Evolutionary conservation across 805 yeast genomes (phyloP).

Genomic region (Candida sanyiensis): DNA sequence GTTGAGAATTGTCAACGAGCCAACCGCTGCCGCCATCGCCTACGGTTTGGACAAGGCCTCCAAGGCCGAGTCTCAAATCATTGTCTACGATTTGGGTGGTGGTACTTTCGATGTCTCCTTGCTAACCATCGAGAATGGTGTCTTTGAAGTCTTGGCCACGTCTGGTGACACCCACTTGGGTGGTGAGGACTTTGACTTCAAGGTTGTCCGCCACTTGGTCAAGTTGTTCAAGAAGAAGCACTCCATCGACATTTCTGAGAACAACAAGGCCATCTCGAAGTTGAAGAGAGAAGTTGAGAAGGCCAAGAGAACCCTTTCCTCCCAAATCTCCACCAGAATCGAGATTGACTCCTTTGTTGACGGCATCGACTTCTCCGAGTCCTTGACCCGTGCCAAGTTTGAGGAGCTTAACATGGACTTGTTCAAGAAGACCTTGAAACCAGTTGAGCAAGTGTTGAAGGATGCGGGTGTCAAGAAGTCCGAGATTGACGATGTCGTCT

Average conservation of each 20-base stretch:
- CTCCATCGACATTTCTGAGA: conserved; percentile 72
- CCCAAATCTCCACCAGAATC: conserved; percentile 91
- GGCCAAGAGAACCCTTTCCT: conserved; percentile 93
- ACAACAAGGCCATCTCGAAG: conserved; percentile 84
- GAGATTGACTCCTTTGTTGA: conserved; percentile 94
- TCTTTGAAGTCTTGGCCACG: conserved; percentile 87
- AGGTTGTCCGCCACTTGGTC: conserved; percentile 81
- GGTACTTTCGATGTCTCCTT: conserved; percentile 95
- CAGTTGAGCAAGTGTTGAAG: conserved; percentile 91
- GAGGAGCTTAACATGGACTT: conserved; percentile 92
- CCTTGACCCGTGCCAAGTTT: conserved; percentile 94
- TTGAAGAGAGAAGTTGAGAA: conserved; percentile 97
- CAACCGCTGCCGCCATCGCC: conserved; percentile 97
- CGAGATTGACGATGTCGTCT: conserved; percentile 89
- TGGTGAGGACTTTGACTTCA: conserved; percentile 94
- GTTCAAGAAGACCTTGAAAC: conserved; percentile 91
- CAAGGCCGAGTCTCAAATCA: conserved; percentile 73
- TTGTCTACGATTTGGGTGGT: conserved; percentile 94
- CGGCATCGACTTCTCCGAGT: conserved; percentile 93
- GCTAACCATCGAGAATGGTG: conserved; percentile 84
- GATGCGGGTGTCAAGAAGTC: conserved; percentile 86
- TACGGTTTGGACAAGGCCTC: conserved; percentile 83
- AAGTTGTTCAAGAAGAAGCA: conserved; percentile 91
- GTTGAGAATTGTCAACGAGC: conserved; percentile 86
- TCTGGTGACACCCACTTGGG: conserved; percentile 97